phyloP scores from a whole-genome alignment of 768 basidiomycete genomes.

The Butyriboletus loyo region DNA sequence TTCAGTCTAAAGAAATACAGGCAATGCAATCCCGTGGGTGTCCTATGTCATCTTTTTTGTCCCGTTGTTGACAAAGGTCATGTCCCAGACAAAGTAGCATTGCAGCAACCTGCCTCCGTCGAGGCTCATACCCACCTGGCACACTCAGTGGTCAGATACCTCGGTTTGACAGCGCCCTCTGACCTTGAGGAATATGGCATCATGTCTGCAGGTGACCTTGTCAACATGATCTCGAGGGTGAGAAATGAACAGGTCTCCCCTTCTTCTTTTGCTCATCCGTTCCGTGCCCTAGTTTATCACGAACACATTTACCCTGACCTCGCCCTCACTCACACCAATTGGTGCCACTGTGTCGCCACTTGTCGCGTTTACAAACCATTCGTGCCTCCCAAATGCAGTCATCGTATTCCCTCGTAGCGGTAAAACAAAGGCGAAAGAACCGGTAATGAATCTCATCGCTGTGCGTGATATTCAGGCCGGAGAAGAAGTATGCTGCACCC shows the following conservation, averaged over 20 bases:
- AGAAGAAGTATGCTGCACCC: constrained; percentile 59
- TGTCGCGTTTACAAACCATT: constrained; percentile 83
- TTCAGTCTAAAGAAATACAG: constrained; percentile 61
- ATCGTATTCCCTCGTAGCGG: constrained; percentile 79
- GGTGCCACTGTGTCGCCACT: constrained; percentile 83
- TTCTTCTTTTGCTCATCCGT: background rate
- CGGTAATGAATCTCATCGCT: constrained; percentile 70
- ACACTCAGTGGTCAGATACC: constrained; percentile 70
- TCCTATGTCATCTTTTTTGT: background rate
- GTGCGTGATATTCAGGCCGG: constrained; percentile 57
- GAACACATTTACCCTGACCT: constrained; percentile 86
- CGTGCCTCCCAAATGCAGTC: constrained; percentile 83
- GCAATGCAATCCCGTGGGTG: constrained; percentile 74
- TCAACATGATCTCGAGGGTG: constrained; percentile 72
- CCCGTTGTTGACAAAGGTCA: background rate
- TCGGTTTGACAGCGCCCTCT: constrained; percentile 55
- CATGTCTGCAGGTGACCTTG: constrained; percentile 56
- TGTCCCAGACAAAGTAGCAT: constrained; percentile 51
- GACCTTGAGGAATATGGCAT: constrained; percentile 60
- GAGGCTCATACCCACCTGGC: constrained; percentile 68
- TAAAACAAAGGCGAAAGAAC: constrained; percentile 41
- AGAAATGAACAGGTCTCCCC: constrained; percentile 9
- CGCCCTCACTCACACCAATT: constrained; percentile 72
- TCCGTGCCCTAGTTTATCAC: constrained; percentile 67
- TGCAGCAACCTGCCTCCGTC: constrained; percentile 43